A percentile compares a stretch with the other conserved stretches of the same genome.
phyloP scores from a whole-genome alignment of 176 grass and related monocot species.

The Secale cereale region DNA sequence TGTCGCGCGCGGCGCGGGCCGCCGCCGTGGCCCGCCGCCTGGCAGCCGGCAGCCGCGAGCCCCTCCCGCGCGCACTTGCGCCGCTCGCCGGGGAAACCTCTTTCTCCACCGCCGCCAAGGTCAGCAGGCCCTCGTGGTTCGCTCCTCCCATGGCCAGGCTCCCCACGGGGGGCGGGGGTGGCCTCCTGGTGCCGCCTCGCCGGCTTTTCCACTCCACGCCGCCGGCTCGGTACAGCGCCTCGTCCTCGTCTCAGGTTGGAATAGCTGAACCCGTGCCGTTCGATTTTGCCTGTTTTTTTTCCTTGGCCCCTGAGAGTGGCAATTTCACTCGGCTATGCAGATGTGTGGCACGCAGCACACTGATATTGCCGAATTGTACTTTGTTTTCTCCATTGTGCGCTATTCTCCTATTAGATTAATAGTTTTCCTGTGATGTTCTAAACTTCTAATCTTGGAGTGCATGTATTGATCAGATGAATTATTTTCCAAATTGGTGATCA shows the following conservation, averaged over 20 bases:
- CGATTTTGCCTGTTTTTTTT: not conserved
- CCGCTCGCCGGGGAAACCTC: not conserved
- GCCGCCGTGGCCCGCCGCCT: conserved; percentile 19
- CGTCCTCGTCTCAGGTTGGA: conserved; percentile 46
- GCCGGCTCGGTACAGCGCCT: conserved; percentile 30
- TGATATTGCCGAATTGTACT: not conserved
- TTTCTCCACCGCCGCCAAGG: not conserved
- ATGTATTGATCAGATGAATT: not conserved
- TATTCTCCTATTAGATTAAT: not conserved
- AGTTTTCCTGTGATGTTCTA: not conserved
- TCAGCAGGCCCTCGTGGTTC: conserved; percentile 10
- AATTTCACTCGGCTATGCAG: not conserved
- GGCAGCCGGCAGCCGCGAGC: not conserved
- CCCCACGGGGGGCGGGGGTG: not conserved
- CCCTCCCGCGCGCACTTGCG: conserved; percentile 6
- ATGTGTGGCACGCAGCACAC: not conserved
- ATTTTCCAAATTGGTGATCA: not conserved
- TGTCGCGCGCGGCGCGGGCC: conserved; percentile 30
- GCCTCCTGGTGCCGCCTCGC: conserved; percentile 5
- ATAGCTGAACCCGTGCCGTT: not conserved
- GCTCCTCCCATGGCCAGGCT: not conserved
- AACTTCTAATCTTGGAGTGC: not conserved
- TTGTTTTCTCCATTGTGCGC: not conserved
- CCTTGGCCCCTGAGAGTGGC: not conserved
- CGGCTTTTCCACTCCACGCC: conserved; percentile 45